Base-by-base conservation (phyloP, 495 filamentous ascomycete species). In the Aspergillus indologenus region DNA sequence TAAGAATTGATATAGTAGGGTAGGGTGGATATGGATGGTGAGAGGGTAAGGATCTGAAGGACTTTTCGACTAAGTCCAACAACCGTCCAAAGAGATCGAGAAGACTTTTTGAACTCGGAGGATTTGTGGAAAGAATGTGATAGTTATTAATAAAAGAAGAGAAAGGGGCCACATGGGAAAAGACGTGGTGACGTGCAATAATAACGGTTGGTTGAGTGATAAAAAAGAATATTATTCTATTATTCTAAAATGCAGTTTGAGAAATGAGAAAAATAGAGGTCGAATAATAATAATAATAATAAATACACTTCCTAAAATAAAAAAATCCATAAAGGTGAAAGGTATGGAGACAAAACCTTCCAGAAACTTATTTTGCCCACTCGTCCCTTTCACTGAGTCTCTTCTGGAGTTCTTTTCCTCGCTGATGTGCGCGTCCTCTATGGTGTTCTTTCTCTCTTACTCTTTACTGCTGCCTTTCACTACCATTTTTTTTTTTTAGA, bases 131-230 rank as follows among this genome's bases (percentile, higher is more conserved):
- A 55, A 53, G 57, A 62, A 64, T 54, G 58, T 54, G 62, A 63
- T 53, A 56, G 55, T 63, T 62, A 64, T 63, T 57, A 56, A 58
- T 59, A 58, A 54, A 63, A 55, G 57, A 53, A 62, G 57, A 59
- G 65, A 65, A 68, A 56, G 59, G 62, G 62, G 57, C 62, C 65
- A 68, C 60, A 64, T 67, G 60, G 57, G 51, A 53, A 19, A n/a
- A 49, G 34, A 45, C 20, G 49, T 45, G 29, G 26, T 63, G 61
- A 63, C 58, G 57, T 63, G 57, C 59, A 57, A 61, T 45, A 54
- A 59, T 56, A 56, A 51, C 21, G 19, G 40, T 58, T 52, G 29
- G 29, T 60, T 49, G 20, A 51, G 29, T 46, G 51, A 56, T 20
- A 46, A 51, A 53, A 52, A 52, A 47, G 53, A 48, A 44, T 21